Evolutionary conservation across 2,329 filamentous ascomycete genomes (phyloP).

Genomic region (Camillea tinctor): DNA sequence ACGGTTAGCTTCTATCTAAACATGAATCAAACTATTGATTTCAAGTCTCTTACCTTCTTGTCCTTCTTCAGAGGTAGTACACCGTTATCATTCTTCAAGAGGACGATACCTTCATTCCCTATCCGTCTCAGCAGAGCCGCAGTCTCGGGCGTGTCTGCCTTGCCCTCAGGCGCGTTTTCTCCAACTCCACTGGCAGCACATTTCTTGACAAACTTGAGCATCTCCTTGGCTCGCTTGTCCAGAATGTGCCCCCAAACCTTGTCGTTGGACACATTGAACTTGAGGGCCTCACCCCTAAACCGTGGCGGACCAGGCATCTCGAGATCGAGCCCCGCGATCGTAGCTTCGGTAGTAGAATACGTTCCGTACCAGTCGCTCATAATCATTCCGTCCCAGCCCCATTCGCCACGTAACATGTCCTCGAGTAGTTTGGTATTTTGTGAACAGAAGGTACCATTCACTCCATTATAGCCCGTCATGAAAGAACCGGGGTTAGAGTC

Average conservation of each 20-base stretch:
- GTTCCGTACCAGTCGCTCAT: constrained; percentile 62
- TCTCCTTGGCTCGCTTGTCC: constrained; percentile 55
- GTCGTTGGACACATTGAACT: constrained; percentile 52
- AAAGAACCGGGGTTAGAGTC: constrained; percentile 51
- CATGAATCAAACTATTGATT: not conserved
- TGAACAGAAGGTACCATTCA: constrained; percentile 56
- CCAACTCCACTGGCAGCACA: constrained; percentile 52
- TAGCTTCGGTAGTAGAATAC: constrained; percentile 52
- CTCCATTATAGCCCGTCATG: constrained; percentile 60
- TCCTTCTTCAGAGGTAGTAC: constrained; percentile 63
- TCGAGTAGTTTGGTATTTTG: constrained; percentile 52
- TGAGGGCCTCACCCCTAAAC: constrained; percentile 50
- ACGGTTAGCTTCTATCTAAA: not conserved
- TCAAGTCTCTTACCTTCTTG: constrained; percentile 45
- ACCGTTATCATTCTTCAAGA: constrained; percentile 69
- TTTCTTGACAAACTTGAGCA: constrained; percentile 60
- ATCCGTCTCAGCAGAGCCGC: constrained; percentile 63
- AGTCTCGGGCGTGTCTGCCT: constrained; percentile 59
- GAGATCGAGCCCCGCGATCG: constrained; percentile 53
- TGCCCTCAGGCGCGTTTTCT: constrained; percentile 53
- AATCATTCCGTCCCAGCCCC: constrained; percentile 56
- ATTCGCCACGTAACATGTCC: constrained; percentile 53
- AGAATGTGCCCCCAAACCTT: constrained; percentile 56
- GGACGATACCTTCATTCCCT: constrained; percentile 67
- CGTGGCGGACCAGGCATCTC: constrained; percentile 60